Evolutionary conservation across 2,329 filamentous ascomycete genomes (phyloP).

Genomic region (Dactylellina drechsleri): DNA sequence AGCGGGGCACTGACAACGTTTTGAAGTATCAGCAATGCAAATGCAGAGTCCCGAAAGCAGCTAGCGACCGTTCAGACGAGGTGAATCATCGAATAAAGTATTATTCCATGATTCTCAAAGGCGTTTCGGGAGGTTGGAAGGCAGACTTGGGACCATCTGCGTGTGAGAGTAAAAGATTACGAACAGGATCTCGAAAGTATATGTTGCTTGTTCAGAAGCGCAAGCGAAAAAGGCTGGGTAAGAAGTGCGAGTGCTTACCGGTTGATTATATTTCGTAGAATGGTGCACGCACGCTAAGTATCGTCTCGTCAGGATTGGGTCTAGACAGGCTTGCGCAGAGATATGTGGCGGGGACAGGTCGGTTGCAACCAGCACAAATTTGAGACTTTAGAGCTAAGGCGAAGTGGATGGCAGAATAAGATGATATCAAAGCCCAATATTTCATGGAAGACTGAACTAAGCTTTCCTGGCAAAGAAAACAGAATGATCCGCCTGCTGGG

Average conservation of each 20-base stretch:
- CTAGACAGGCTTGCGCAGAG: too few species aligned
- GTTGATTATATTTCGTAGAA: conserved; percentile 20
- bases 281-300: conserved; percentile 23
- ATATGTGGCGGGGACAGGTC: not conserved
- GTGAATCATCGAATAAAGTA: conserved; percentile 37
- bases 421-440: not conserved
- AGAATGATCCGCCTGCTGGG: conserved; percentile 36
- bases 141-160: conserved; percentile 32
- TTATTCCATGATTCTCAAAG: conserved; percentile 39
- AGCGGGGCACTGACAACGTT: conserved; percentile 46
- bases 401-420: conserved; percentile 21
- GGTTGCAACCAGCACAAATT: conserved; percentile 2
- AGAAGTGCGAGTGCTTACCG: conserved; percentile 38
- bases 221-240: conserved; percentile 45
- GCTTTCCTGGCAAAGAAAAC: conserved; percentile 1
- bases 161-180: conserved; percentile 2
- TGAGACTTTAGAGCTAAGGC: conserved; percentile 31
- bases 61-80: conserved; percentile 25
- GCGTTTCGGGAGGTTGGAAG: conserved; percentile 51
- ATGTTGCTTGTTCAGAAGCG: conserved; percentile 16
- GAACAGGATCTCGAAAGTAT: conserved; percentile 29
- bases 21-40: conserved; percentile 45
- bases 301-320: too few species aligned
- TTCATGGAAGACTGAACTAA: conserved; percentile 19
- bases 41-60: conserved; percentile 14